These are phyloP conservation scores for Moringa oleifera DNA, from an alignment of 345 rosid species.

Conservation along the genomic window DNA sequence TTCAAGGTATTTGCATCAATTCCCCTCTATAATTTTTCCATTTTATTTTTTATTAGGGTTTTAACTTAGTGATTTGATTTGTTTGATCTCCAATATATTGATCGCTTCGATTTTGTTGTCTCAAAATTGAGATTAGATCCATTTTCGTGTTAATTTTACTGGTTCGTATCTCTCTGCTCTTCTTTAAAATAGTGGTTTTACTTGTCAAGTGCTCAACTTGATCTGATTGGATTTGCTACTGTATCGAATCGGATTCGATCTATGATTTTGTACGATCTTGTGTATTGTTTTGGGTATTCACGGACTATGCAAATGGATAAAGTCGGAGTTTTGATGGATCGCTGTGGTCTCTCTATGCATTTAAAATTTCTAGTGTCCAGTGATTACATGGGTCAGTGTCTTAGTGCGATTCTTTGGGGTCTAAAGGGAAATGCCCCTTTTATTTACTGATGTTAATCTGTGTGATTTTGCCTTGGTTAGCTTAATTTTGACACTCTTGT, in stretches of 20 bases:
- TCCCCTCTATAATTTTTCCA: constrained; percentile 13
- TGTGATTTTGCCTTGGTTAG: background rate
- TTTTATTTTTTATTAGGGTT: constrained; percentile 8
- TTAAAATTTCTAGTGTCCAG: background rate
- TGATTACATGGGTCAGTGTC: background rate
- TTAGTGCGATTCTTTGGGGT: background rate
- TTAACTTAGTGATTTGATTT: constrained; percentile 1
- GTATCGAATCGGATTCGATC: constrained; percentile 4
- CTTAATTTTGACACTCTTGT: background rate
- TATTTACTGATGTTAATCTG: background rate
- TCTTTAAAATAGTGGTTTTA: constrained; percentile 7
- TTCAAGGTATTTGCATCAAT: constrained; percentile 17
- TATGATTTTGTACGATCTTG: constrained; percentile 8
- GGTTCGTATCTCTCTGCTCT: background rate
- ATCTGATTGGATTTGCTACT: background rate
- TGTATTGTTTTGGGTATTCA: constrained; percentile 9
- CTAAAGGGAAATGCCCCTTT: background rate
- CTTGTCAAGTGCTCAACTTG: constrained; percentile 13
- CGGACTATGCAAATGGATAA: background rate
- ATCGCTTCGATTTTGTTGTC: constrained; percentile 6
- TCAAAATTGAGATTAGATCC: constrained; percentile 17
- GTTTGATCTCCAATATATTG: constrained; percentile 14
- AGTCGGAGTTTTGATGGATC: background rate
- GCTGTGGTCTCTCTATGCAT: background rate
- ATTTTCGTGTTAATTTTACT: background rate